These are phyloP conservation scores for Coemansia sp. DNA, from an alignment of 192 early-diverging fungal genomes.

Conservation along the genomic window DNA sequence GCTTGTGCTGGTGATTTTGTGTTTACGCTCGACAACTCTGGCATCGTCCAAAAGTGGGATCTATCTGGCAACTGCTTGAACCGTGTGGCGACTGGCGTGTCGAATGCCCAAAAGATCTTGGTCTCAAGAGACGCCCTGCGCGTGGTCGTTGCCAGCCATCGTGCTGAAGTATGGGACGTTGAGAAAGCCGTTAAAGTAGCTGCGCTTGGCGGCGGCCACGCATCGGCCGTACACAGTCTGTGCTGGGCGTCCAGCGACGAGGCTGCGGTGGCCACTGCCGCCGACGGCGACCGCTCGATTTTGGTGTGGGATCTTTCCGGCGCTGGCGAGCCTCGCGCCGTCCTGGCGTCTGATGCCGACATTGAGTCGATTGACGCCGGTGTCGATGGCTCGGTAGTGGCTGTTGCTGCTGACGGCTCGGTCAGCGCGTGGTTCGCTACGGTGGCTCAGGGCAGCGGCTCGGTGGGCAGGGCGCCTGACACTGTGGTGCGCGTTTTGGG, in stretches of 20 bases:
- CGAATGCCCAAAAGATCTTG: slow-evolving; percentile 20
- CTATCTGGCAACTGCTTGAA: not conserved
- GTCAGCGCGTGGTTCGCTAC: slow-evolving; percentile 35
- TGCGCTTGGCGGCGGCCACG: slow-evolving; percentile 25
- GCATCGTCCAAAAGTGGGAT: slow-evolving; percentile 43
- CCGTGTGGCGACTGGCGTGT: slow-evolving; percentile 27
- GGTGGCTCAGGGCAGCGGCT: slow-evolving; percentile 13
- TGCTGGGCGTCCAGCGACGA: slow-evolving; percentile 44
- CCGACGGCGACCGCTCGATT: slow-evolving; percentile 39
- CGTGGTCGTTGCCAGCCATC: slow-evolving; percentile 46
- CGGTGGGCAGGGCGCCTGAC: slow-evolving; percentile 34
- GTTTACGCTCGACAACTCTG: slow-evolving; percentile 32
- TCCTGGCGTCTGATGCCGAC: slow-evolving; percentile 34
- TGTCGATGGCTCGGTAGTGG: slow-evolving; percentile 35
- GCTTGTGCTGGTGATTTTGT: slow-evolving; percentile 1
- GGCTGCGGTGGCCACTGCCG: slow-evolving; percentile 37
- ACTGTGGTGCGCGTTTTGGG: slow-evolving; percentile 26
- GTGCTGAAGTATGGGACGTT: slow-evolving; percentile 47
- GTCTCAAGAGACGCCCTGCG: slow-evolving; percentile 25
- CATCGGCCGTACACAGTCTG: slow-evolving; percentile 25
- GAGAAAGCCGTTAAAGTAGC: slow-evolving; percentile 15
- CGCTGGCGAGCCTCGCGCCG: slow-evolving; percentile 16
- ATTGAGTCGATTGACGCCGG: slow-evolving; percentile 33
- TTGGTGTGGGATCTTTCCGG: slow-evolving; percentile 35
- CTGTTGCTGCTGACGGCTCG: slow-evolving; percentile 34